These are phyloP conservation scores for Lentinula sp. DNA, from an alignment of 768 basidiomycete species.

Conservation along the genomic window DNA sequence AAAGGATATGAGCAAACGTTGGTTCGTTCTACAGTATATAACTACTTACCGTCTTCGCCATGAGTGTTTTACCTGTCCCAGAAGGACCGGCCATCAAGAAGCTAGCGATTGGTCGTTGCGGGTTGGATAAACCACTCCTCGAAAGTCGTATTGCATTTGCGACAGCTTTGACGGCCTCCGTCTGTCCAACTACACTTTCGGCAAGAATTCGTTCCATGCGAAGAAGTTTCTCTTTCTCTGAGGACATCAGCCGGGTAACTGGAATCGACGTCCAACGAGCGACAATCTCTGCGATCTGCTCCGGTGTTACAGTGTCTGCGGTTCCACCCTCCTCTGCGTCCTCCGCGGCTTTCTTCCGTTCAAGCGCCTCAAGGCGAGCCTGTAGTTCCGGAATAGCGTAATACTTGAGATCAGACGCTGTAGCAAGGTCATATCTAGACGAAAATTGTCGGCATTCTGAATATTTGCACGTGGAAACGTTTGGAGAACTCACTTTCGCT, in stretches of 20 bases:
- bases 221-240: slow-evolving; percentile 85
- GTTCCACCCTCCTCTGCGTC: slow-evolving; percentile 54
- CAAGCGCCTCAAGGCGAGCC: slow-evolving; percentile 57
- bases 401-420: slow-evolving; percentile 85
- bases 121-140: slow-evolving; percentile 88
- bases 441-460: slow-evolving; percentile 9
- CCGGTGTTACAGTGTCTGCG: slow-evolving; percentile 71
- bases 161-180: slow-evolving; percentile 86
- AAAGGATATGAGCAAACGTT: slow-evolving; percentile 6
- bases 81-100: slow-evolving; percentile 83
- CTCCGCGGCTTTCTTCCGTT: slow-evolving; percentile 67
- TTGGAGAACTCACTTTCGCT: slow-evolving; percentile 41
- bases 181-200: slow-evolving; percentile 80
- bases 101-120: slow-evolving; percentile 82
- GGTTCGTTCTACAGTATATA: background rate
- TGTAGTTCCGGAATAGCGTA: slow-evolving; percentile 90
- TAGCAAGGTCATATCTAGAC: slow-evolving; percentile 58
- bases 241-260: slow-evolving; percentile 78
- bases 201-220: slow-evolving; percentile 81
- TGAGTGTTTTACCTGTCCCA: slow-evolving; percentile 85
- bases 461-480: background rate
- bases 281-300: slow-evolving; percentile 93
- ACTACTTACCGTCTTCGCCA: slow-evolving; percentile 76
- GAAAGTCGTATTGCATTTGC: slow-evolving; percentile 92
- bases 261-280: slow-evolving; percentile 92